Base-by-base conservation (phyloP, 139 green algal species). In the Chlamydomonas incerta region DNA sequence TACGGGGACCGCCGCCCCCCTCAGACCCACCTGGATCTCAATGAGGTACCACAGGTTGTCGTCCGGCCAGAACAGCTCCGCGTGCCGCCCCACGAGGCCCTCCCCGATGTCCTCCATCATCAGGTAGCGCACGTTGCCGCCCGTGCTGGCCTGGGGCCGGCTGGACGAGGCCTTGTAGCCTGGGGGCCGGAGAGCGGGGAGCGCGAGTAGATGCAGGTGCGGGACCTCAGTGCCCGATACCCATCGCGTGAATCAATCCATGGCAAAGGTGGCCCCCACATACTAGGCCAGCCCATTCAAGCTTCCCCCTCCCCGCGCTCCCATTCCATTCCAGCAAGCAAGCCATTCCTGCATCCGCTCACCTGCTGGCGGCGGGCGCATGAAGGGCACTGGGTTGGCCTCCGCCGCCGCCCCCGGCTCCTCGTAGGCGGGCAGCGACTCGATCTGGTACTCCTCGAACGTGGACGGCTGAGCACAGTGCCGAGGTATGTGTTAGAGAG, bases 1-100 rank as follows among this genome's bases (percentile, higher is more conserved):
- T n/a, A n/a, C n/a, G n/a, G n/a, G n/a, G n/a, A n/a, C 24, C 60
- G 15, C 23, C 60, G 60, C 60, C 60, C 60, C n/a, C 63, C 29
- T 14, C 63, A 15, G 26, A 34, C 33, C 18, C 67, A 85, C 79
- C 79, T 93, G 86, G n/a, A 97, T 95, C 80, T 95, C 92, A 21
- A 98, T 95, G 6, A 98, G 86, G 88, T 98, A 98, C 96, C 96
- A 98, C 68, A 94, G 81, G 72, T 93, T 94, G 89, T 96, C 92
- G 67, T 95, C 92, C 26, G 94, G 95, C 96, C 96, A 98, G 81
- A 93, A 97, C 82, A 98, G 92, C 92, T 98, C 96, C 8, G 94
- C 95, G 52, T 94, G 92, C 31, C 92, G 87, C 17, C 95, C 94
- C 75, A 92, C 83, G 57, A 98, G 88, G 0, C 87, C 81, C 1